Base-by-base conservation (phyloP, 208 protist genomes). In the Leishmania lainsoni region DNA sequence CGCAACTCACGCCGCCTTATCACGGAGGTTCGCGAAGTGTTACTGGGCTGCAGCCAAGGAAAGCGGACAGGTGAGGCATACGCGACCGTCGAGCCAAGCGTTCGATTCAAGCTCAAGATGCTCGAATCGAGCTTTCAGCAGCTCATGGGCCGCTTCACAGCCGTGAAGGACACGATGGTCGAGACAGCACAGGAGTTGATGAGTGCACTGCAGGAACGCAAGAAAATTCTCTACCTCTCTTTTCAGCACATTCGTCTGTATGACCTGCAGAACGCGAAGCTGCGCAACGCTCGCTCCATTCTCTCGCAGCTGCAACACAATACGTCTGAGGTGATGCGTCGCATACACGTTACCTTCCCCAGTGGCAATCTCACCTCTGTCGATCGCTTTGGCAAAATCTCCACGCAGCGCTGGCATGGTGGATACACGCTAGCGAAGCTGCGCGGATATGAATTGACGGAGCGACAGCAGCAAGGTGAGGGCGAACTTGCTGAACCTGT, bases 191-290 rank as follows among this genome's bases (percentile, higher is more conserved):
- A 96, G 61, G 93, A 97, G 80, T 88, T 98, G 45, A 93, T 97
- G 90, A 94, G 51, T 56, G 94, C 96, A 14, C 80, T 98, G 78
- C 89, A 95, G 65, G 96, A 98, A 59, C 91, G 95, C 42, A 97
- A 97, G 75, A 95, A 95, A 82, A 94, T 96, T 72, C 89, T 98
- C 8, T 95, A 96, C 83, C 86, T 98, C n/a, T 96, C 94, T 45
- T 90, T 96, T 29, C 96, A 98, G 83, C 96, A 98, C 86, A 96
- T 98, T 79, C 95, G 95, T 14, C 80, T 97, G 29, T 98, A 97
- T 82, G 96, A 98, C 79, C 80, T 97, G 74, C 93, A 98, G 75
- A 97, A 93, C 80, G 75, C 83, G 1, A 98, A 97, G 61, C 87
- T 98, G 82, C 93, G 95, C 26, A 83, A 88, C 52, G 84, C 85